phyloP scores from a whole-genome alignment of 805 yeast species.

The Candida pseudofarinosa region DNA sequence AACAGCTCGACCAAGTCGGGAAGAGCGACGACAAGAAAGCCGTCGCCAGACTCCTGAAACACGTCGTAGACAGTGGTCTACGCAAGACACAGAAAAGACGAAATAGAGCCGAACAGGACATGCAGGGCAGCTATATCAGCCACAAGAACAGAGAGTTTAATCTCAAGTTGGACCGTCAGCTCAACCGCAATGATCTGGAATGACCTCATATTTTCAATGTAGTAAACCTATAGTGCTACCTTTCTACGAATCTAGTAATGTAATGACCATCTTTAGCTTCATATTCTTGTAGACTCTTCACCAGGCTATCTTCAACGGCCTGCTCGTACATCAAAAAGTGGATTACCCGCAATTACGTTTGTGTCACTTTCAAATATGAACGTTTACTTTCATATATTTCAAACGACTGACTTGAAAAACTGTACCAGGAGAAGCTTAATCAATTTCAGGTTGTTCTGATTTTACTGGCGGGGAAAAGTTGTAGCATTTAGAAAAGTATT shows the following conservation, averaged over 20 bases:
- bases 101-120: constrained; percentile 28
- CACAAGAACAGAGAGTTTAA: constrained; percentile 74
- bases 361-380: not conserved
- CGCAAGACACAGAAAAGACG: constrained; percentile 27
- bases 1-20: constrained; percentile 18
- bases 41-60: constrained; percentile 12
- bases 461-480: not conserved
- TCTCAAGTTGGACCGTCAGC: constrained; percentile 59
- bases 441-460: not conserved
- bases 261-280: no score
- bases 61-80: constrained; percentile 11
- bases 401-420: not conserved
- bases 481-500: not conserved
- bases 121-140: constrained; percentile 49
- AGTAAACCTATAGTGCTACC: no score
- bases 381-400: not conserved
- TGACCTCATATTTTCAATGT: not conserved
- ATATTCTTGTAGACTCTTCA: no score
- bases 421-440: not conserved
- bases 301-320: no score
- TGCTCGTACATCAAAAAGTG: no score
- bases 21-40: constrained; percentile 32
- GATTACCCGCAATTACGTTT: not conserved
- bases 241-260: no score
- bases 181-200: constrained; percentile 17